Percentiles rank a stretch among this genome's conserved stretches.
Evolutionary conservation across 176 grass and related monocot genomes (phyloP).

Genomic region (Urochloa ruziziensis): DNA sequence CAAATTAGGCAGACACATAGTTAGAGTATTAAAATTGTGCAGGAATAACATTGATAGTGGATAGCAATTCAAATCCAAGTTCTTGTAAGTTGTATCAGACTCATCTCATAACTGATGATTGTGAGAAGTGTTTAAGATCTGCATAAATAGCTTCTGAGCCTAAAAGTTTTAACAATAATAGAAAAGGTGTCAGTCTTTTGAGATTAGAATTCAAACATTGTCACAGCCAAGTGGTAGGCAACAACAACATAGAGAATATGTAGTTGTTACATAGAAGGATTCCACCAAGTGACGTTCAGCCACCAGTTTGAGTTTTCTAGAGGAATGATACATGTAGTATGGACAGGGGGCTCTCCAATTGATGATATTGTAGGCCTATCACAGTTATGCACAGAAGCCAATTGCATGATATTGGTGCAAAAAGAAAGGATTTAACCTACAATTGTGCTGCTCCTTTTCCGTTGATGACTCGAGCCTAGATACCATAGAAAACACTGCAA

Average conservation of each 20-base stretch:
- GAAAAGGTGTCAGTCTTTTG: neutral
- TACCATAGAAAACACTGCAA: conserved; percentile 82
- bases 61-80: too few relatives aligned
- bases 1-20: too few relatives aligned
- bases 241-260: neutral
- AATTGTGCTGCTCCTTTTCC: conserved; percentile 77
- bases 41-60: too few relatives aligned
- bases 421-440: conserved; percentile 49
- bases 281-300: conserved; percentile 93
- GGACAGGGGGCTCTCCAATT: conserved; percentile 86
- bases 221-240: neutral
- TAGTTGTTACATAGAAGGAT: conserved; percentile 94
- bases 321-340: conserved; percentile 90
- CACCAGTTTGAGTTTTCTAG: conserved; percentile 74
- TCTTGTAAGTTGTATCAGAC: neutral
- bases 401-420: conserved; percentile 49
- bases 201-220: neutral
- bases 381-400: conserved; percentile 93
- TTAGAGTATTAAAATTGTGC: too few relatives aligned
- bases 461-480: conserved; percentile 80
- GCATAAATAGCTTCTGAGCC: conserved; percentile 96
- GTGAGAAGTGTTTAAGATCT: conserved; percentile 94
- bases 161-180: conserved; percentile 40
- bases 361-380: conserved; percentile 81
- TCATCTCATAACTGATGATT: conserved; percentile 55